Evolutionary conservation across 352 stramenopile genomes (phyloP).

Genomic region (Phytopythium boreale): DNA sequence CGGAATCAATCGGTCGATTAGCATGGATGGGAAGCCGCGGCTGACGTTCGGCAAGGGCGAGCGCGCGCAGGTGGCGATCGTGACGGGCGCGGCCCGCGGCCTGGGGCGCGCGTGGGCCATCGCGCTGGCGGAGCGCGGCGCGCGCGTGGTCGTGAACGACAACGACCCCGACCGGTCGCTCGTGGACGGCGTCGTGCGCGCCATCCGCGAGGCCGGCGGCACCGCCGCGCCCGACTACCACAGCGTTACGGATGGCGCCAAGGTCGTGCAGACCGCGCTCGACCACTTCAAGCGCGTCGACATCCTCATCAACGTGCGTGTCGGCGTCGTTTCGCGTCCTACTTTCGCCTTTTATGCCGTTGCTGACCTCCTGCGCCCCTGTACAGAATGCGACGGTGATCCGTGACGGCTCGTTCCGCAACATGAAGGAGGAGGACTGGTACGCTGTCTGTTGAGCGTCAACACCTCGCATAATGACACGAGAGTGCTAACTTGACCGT

Average conservation of each 20-base stretch:
- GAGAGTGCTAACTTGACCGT: background rate
- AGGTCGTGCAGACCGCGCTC: slow-evolving; percentile 43
- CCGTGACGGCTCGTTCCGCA: slow-evolving; percentile 69
- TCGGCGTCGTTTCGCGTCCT: background rate
- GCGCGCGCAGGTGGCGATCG: slow-evolving; percentile 55
- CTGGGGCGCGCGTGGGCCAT: slow-evolving; percentile 53
- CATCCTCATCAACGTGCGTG: slow-evolving; percentile 75
- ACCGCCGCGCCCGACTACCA: slow-evolving; percentile 49
- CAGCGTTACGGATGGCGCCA: slow-evolving; percentile 41
- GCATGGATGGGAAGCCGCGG: slow-evolving; percentile 10
- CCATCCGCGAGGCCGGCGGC: slow-evolving; percentile 33
- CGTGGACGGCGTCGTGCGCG: slow-evolving; percentile 38
- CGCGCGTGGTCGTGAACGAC: slow-evolving; percentile 67
- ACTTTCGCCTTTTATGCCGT: background rate
- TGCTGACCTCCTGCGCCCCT: background rate
- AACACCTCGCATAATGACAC: background rate
- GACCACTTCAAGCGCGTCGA: slow-evolving; percentile 51
- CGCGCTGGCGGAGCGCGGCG: slow-evolving; percentile 40
- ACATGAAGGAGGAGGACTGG: slow-evolving; percentile 65
- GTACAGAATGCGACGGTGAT: slow-evolving; percentile 63
- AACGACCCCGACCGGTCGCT: slow-evolving; percentile 45
- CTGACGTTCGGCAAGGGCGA: slow-evolving; percentile 45
- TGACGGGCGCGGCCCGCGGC: slow-evolving; percentile 52
- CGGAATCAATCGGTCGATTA: background rate
- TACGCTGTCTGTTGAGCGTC: slow-evolving; percentile 13